phyloP scores from a whole-genome alignment of 129 eudicot species.

The Artemisia argyi region DNA sequence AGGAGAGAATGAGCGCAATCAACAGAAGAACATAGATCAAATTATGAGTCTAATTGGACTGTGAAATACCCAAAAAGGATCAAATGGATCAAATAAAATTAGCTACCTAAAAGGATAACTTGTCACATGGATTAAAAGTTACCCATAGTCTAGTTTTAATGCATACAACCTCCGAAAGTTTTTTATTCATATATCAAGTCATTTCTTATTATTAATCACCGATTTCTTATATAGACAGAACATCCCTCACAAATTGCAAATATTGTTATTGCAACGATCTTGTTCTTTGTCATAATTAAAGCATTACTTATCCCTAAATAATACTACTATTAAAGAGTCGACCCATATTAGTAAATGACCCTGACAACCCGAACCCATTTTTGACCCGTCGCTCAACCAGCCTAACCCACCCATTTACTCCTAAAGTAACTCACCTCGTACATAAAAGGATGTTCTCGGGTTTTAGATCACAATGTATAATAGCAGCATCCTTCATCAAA shows the following conservation, averaged over 20 bases:
- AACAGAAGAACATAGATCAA: not conserved
- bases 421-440: conserved; percentile 58
- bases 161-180: not conserved
- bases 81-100: not conserved
- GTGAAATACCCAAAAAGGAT: not conserved
- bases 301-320: not conserved
- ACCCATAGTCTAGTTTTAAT: not conserved
- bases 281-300: not conserved
- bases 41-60: not conserved
- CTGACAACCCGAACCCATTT: not conserved
- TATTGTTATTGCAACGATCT: not conserved
- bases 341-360: not conserved
- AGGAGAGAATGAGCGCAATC: conserved; percentile 22
- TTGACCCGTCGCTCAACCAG: not conserved
- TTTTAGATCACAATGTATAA: conserved; percentile 96
- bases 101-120: not conserved
- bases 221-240: too few species aligned
- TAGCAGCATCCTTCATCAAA: conserved; percentile 97
- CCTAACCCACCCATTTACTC: conserved; percentile 1
- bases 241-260: too few species aligned
- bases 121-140: not conserved
- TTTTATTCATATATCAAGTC: too few species aligned
- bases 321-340: not conserved
- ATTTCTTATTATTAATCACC: not conserved
- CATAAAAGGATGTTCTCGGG: conserved; percentile 96